These are phyloP conservation scores for Choanephora cucurbitarum DNA, from an alignment of 371 early-diverging fungal species.

Conservation along the genomic window DNA sequence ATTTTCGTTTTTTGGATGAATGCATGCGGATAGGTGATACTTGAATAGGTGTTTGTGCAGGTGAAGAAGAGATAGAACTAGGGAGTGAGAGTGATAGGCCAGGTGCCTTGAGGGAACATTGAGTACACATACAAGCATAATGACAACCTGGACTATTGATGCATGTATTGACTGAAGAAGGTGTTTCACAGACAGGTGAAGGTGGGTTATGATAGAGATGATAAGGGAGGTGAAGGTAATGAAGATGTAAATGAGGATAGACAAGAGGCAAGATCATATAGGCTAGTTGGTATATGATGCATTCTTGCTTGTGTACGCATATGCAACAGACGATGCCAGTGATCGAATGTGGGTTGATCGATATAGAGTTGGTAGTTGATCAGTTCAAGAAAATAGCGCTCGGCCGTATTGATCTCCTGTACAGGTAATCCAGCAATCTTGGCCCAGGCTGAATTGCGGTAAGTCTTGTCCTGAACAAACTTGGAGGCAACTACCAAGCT, in stretches of 20 bases:
- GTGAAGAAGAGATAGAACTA: constrained; percentile 40
- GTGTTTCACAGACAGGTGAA: background rate
- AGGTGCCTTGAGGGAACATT: constrained; percentile 15
- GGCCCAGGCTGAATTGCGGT: constrained; percentile 81
- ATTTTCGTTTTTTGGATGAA: constrained; percentile 14
- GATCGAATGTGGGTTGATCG: constrained; percentile 57
- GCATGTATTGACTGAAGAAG: background rate
- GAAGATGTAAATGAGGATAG: constrained; percentile 19
- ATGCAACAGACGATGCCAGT: constrained; percentile 45
- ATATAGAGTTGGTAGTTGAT: constrained; percentile 77
- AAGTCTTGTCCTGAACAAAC: constrained; percentile 78
- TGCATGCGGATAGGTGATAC: constrained; percentile 31
- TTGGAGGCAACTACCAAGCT: constrained; percentile 78
- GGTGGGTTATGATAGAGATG: background rate
- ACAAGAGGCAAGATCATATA: constrained; percentile 18
- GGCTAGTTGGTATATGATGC: constrained; percentile 19
- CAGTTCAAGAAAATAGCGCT: constrained; percentile 69
- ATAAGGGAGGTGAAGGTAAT: background rate
- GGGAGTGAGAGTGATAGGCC: constrained; percentile 35
- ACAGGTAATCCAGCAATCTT: constrained; percentile 77
- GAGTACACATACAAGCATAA: constrained; percentile 8
- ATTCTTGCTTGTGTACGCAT: constrained; percentile 33
- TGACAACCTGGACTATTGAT: background rate
- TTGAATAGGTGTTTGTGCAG: constrained; percentile 41
- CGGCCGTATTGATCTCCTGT: constrained; percentile 72